These are phyloP conservation scores for Chionographis japonica DNA, from an alignment of 106 monocot genomes.

Conservation along the genomic window DNA sequence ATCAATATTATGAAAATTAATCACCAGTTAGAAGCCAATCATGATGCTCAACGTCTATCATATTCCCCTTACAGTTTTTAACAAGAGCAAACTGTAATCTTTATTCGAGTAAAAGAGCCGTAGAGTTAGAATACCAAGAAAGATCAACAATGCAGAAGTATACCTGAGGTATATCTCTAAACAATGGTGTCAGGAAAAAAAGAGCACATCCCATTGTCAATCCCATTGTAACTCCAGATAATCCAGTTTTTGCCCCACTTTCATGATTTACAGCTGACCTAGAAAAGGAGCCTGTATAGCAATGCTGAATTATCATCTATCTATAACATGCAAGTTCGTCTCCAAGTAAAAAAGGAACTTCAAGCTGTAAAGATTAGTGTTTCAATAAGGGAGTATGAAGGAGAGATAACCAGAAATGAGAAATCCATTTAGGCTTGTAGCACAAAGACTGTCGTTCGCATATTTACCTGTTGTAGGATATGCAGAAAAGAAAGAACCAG, in stretches of 20 bases:
- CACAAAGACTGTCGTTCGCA: neutral
- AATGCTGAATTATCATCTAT: neutral
- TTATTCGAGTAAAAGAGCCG: too few relatives aligned
- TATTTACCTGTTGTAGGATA: conserved; percentile 86
- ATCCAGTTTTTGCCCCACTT: conserved; percentile 89
- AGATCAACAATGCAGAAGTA: neutral
- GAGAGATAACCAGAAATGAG: neutral
- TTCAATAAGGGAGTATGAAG: too few relatives aligned
- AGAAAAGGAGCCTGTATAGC: conserved; percentile 85
- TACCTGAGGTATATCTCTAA: conserved; percentile 96
- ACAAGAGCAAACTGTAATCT: too few relatives aligned
- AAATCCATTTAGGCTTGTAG: neutral
- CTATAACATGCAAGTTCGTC: neutral
- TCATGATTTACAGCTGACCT: conserved; percentile 99
- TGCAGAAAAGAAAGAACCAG: conserved; percentile 84
- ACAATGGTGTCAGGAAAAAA: conserved; percentile 88
- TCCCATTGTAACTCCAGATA: conserved; percentile 90
- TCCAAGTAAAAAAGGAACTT: neutral
- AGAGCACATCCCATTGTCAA: conserved; percentile 88
- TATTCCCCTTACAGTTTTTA: too few relatives aligned
- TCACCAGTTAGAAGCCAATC: too few relatives aligned
- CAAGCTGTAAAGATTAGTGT: neutral
- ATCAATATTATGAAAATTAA: too few relatives aligned
- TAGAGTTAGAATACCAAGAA: too few relatives aligned
- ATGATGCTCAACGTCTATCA: too few relatives aligned